These are phyloP conservation scores for Quercus lobata DNA, from an alignment of 331 rosid genomes.

Conservation along the genomic window DNA sequence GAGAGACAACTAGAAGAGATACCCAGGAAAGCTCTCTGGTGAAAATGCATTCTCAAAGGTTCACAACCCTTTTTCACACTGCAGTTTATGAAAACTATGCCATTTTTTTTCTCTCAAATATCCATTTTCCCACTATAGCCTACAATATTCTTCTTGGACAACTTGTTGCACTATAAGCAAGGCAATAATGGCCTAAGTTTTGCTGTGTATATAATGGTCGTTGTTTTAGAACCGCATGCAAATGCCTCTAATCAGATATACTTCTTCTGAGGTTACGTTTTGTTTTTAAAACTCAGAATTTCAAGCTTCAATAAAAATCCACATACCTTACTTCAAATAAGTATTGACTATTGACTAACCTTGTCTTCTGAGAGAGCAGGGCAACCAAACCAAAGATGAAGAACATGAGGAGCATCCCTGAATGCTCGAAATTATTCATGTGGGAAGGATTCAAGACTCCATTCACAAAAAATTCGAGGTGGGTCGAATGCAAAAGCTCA, in stretches of 20 bases:
- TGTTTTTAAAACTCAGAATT: background rate
- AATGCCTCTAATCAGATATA: background rate
- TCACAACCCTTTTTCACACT: background rate
- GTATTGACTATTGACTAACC: conserved; percentile 34
- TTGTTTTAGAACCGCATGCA: no score
- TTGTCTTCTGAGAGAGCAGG: conserved; percentile 65
- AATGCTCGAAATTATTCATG: conserved; percentile 94
- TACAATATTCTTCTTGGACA: background rate
- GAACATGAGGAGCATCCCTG: conserved; percentile 99
- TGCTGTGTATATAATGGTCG: background rate
- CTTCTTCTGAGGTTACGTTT: background rate
- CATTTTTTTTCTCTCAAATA: background rate
- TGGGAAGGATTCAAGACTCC: conserved; percentile 85
- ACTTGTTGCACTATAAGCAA: background rate
- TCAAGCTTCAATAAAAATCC: background rate
- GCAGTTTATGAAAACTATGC: background rate
- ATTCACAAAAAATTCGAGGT: conserved; percentile 65
- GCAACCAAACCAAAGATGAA: conserved; percentile 66
- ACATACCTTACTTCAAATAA: background rate
- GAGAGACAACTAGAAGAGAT: background rate
- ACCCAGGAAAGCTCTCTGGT: background rate
- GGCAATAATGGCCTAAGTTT: background rate
- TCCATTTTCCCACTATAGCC: background rate
- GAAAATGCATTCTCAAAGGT: background rate
- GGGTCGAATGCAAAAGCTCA: conserved; percentile 89